A percentile compares a stretch with the other conserved stretches of the same genome.
Conservation (phyloP, 148 eudicot species). For the Chenopodium berlandieri region DNA sequence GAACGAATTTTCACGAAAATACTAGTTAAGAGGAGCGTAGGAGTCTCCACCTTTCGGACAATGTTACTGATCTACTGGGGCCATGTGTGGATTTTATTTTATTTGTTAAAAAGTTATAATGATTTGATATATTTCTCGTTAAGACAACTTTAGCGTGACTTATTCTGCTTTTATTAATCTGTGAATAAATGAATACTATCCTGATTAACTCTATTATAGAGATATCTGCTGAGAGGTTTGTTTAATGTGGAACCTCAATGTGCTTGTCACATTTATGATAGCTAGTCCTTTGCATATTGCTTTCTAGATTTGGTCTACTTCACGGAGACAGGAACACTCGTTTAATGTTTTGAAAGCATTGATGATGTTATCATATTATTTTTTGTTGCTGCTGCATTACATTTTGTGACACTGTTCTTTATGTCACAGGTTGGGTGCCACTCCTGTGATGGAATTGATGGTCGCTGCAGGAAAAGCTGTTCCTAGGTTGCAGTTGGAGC, state of each 20-base stretch:
- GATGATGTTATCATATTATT: background rate
- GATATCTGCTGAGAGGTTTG: background rate
- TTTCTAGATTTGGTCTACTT: background rate
- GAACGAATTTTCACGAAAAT: no score
- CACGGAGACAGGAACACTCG: background rate
- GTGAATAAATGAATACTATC: no score
- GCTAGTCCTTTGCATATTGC: background rate
- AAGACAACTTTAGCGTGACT: no score
- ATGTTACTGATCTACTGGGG: no score
- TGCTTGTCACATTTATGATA: background rate
- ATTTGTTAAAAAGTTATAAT: no score
- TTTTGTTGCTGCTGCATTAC: background rate
- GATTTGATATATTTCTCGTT: no score
- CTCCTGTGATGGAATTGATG: slow-evolving; percentile 91
- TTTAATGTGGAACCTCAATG: no score
- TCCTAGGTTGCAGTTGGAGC: slow-evolving; percentile 86
- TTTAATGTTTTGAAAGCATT: background rate
- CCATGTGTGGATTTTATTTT: no score
- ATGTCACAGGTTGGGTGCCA: slow-evolving; percentile 79
- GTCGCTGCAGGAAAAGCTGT: slow-evolving; percentile 94
- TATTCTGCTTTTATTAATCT: no score
- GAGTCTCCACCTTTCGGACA: no score
- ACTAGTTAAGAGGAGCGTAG: background rate
- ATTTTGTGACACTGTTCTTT: slow-evolving; percentile 18
- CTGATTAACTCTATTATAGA: no score